Evolutionary conservation across 352 stramenopile genomes (phyloP).

Genomic region (Hyaloperonospora brassicae): DNA sequence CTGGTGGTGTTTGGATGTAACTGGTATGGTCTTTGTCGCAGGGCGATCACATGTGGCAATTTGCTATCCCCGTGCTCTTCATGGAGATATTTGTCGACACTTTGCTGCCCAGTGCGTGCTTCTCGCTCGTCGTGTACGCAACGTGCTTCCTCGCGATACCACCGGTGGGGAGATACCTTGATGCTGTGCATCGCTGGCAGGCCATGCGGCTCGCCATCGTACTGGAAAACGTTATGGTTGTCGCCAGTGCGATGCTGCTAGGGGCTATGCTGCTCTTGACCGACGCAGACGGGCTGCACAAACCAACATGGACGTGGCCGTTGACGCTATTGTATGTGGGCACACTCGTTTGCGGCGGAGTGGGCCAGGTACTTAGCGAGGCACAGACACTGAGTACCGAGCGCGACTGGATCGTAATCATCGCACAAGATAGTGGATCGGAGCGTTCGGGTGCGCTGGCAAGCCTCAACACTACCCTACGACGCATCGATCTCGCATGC

Average conservation of each 20-base stretch:
- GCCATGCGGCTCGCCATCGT: slow-evolving; percentile 60
- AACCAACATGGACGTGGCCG: slow-evolving; percentile 42
- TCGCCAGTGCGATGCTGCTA: slow-evolving; percentile 50
- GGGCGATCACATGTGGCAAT: slow-evolving; percentile 80
- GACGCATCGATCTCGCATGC: slow-evolving; percentile 72
- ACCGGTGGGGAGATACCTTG: slow-evolving; percentile 52
- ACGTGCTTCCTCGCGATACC: slow-evolving; percentile 63
- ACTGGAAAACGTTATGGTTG: slow-evolving; percentile 67
- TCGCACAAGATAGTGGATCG: slow-evolving; percentile 23
- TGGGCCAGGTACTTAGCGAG: slow-evolving; percentile 77
- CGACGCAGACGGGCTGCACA: slow-evolving; percentile 45
- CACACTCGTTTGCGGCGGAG: slow-evolving; percentile 51
- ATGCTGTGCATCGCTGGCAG: slow-evolving; percentile 54
- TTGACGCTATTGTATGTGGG: slow-evolving; percentile 42
- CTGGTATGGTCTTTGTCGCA: slow-evolving; percentile 3
- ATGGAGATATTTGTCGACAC: slow-evolving; percentile 85
- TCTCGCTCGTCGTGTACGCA: slow-evolving; percentile 67
- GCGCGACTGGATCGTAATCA: slow-evolving; percentile 81
- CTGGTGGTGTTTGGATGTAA: too few species aligned
- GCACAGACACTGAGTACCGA: slow-evolving; percentile 73
- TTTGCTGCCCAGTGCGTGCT: slow-evolving; percentile 61
- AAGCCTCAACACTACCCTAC: slow-evolving; percentile 63
- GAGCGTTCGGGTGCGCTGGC: slow-evolving; percentile 41
- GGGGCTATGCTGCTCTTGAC: slow-evolving; percentile 51
- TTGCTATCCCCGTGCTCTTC: slow-evolving; percentile 73